Evolutionary conservation across 495 filamentous ascomycete species (phyloP).

Genomic region (Hyaloscypha finlandica): DNA sequence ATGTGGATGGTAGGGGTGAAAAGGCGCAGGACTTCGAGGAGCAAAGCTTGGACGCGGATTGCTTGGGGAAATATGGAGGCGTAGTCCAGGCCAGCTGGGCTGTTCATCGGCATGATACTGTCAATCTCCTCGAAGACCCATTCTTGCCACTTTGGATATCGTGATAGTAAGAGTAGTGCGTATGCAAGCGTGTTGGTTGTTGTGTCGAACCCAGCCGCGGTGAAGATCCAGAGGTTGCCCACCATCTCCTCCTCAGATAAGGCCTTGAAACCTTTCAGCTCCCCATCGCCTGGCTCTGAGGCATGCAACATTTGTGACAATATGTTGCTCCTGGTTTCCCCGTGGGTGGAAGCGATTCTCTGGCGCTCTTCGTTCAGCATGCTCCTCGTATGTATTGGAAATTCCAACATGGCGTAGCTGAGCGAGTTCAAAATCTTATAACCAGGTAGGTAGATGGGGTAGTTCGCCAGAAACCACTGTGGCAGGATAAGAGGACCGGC

Average conservation of each 20-base stretch:
- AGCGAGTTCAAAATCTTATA: constrained; percentile 26
- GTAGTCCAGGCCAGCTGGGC: constrained; percentile 30
- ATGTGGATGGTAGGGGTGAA: constrained; percentile 46
- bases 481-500: constrained; percentile 33
- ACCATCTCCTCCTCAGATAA: constrained; percentile 45
- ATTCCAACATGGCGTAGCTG: constrained; percentile 27
- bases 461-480: constrained; percentile 31
- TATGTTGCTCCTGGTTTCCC: constrained; percentile 32
- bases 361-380: constrained; percentile 41
- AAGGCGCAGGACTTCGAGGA: constrained; percentile 54
- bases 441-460: constrained; percentile 33
- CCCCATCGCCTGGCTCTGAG: constrained; percentile 9
- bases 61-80: constrained; percentile 42
- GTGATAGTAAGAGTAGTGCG: constrained; percentile 48
- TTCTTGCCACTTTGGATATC: constrained; percentile 49
- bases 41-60: constrained; percentile 45
- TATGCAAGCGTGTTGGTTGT: constrained; percentile 53
- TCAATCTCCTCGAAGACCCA: constrained; percentile 51
- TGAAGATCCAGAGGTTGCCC: constrained; percentile 57
- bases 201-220: constrained; percentile 56
- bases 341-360: constrained; percentile 16
- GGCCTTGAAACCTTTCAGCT: constrained; percentile 8
- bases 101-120: constrained; percentile 16
- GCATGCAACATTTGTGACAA: constrained; percentile 34
- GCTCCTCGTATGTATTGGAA: constrained; percentile 32